These are phyloP conservation scores for Rhizopogon vesiculosus DNA, from an alignment of 768 basidiomycete species.

Conservation along the genomic window DNA sequence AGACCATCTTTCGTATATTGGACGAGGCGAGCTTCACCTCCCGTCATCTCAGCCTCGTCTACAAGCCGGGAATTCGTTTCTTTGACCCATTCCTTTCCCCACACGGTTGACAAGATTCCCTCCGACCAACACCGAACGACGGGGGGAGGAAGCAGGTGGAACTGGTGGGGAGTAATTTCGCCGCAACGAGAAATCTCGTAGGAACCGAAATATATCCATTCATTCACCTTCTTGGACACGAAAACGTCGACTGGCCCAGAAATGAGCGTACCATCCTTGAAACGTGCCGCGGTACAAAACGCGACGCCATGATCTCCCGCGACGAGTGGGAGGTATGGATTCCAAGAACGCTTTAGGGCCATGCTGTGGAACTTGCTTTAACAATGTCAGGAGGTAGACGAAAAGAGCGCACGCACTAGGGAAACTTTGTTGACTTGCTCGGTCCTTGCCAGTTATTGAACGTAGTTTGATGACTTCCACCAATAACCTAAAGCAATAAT, in stretches of 20 bases:
- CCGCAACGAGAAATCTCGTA: slow-evolving; percentile 9
- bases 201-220: slow-evolving; percentile 3
- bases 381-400: not conserved
- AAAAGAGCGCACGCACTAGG: not conserved
- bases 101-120: not conserved
- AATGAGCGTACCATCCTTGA: not conserved
- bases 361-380: slow-evolving; percentile 1
- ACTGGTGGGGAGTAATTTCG: slow-evolving; percentile 9
- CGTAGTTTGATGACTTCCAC: not conserved
- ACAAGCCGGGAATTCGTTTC: not conserved
- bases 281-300: not conserved
- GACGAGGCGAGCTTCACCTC: slow-evolving; percentile 1
- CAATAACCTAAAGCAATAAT: not conserved
- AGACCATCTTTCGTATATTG: slow-evolving; percentile 2
- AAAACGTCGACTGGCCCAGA: slow-evolving; percentile 11
- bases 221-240: slow-evolving; percentile 7
- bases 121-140: slow-evolving; percentile 9
- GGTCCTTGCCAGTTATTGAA: not conserved
- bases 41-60: not conserved
- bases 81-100: slow-evolving; percentile 4
- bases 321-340: slow-evolving; percentile 9
- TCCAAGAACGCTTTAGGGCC: slow-evolving; percentile 11
- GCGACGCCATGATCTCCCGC: slow-evolving; percentile 14
- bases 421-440: not conserved
- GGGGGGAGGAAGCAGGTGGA: slow-evolving; percentile 1